These are phyloP conservation scores for Cercophora samala DNA, from an alignment of 495 filamentous ascomycete species.

Conservation along the genomic window DNA sequence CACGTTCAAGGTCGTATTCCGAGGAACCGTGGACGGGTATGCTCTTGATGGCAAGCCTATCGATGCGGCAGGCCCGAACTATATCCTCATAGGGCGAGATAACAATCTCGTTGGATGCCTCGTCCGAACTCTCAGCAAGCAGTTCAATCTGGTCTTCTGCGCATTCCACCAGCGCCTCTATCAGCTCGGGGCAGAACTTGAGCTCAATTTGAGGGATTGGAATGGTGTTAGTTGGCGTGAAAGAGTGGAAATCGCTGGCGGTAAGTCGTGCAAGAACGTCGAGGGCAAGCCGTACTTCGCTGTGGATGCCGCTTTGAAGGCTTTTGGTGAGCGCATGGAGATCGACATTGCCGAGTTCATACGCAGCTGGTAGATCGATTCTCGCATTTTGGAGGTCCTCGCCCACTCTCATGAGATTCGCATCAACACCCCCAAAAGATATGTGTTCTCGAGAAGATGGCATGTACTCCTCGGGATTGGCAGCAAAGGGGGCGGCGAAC, in stretches of 20 bases:
- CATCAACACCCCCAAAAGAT: constrained; percentile 62
- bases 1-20: constrained; percentile 78
- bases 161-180: constrained; percentile 85
- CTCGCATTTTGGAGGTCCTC: constrained; percentile 59
- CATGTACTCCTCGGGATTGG: constrained; percentile 51
- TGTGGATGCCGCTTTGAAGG: constrained; percentile 85
- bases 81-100: constrained; percentile 85
- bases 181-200: constrained; percentile 77
- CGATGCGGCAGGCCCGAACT: constrained; percentile 67
- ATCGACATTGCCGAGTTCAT: constrained; percentile 82
- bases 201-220: constrained; percentile 45
- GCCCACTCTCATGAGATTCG: constrained; percentile 58
- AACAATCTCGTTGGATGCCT: constrained; percentile 78
- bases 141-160: constrained; percentile 81
- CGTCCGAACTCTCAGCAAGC: constrained; percentile 72
- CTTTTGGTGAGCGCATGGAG: constrained; percentile 88
- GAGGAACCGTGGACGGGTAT: constrained; percentile 69
- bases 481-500: constrained; percentile 34
- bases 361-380: constrained; percentile 69
- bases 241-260: constrained; percentile 51
- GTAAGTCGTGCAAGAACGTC: constrained; percentile 65
- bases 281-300: constrained; percentile 81
- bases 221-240: constrained; percentile 17
- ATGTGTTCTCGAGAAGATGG: constrained; percentile 60
- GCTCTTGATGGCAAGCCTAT: constrained; percentile 66